Evolutionary conservation across 176 grass and related monocot species (phyloP).

Genomic region (Chrysopogon serrulatus): DNA sequence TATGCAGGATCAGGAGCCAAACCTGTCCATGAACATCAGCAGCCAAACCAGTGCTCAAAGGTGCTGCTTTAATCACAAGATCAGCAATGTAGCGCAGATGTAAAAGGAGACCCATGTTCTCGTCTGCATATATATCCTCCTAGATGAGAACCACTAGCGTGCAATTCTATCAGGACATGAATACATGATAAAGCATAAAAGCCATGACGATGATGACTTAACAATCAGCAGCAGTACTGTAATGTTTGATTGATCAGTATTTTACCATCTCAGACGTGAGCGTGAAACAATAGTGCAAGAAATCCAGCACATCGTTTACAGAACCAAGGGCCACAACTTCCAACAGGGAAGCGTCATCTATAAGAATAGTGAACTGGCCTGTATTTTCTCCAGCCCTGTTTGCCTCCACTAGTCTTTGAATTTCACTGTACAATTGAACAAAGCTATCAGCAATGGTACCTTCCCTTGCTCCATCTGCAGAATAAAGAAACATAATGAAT

Average conservation of each 20-base stretch:
- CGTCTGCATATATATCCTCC: conserved; percentile 76
- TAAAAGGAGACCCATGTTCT: conserved; percentile 45
- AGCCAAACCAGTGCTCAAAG: conserved; percentile 77
- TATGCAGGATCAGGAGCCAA: background rate
- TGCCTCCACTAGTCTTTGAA: conserved; percentile 53
- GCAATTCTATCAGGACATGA: conserved; percentile 56
- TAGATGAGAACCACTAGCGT: conserved; percentile 69
- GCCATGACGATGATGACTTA: background rate
- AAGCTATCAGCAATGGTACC: conserved; percentile 40
- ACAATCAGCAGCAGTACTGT: background rate
- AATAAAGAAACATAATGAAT: conserved; percentile 10
- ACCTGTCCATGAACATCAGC: conserved; percentile 96
- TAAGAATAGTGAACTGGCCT: conserved; percentile 43
- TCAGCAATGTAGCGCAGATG: conserved; percentile 66
- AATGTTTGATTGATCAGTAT: background rate
- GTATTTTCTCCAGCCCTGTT: conserved; percentile 26
- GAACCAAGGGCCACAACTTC: conserved; percentile 80
- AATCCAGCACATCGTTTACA: conserved; percentile 57
- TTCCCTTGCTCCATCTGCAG: conserved; percentile 44
- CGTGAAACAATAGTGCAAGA: conserved; percentile 63
- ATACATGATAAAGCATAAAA: background rate
- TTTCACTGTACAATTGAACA: conserved; percentile 46
- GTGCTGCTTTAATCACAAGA: conserved; percentile 60
- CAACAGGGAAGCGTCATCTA: conserved; percentile 79
- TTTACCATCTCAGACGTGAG: conserved; percentile 78